A percentile compares a stretch with the other conserved stretches of the same genome.
These are phyloP conservation scores for Coffea canephora DNA, from an alignment of 257 asterid genomes.

Conservation along the genomic window DNA sequence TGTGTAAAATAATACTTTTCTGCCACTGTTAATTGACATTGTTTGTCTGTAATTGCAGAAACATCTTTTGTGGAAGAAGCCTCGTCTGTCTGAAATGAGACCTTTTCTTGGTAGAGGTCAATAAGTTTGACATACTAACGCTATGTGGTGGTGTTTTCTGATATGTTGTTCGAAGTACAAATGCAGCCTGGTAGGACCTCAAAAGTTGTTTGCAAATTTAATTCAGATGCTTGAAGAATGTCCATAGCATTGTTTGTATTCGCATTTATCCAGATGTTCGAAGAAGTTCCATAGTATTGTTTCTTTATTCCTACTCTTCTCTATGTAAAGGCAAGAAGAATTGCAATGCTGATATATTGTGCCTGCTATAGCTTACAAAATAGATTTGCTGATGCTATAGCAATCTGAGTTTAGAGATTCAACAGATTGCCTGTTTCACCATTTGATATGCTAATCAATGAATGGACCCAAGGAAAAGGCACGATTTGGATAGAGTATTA, in stretches of 20 bases:
- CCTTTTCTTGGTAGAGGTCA: not conserved
- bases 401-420: too few species aligned
- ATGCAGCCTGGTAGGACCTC: not conserved
- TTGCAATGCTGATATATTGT: not conserved
- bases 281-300: not conserved
- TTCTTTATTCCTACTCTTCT: too few species aligned
- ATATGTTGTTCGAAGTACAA: constrained; percentile 5
- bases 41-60: constrained; percentile 43
- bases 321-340: constrained; percentile 6
- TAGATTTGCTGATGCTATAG: not conserved
- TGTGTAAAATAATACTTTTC: not conserved
- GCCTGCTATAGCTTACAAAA: not conserved
- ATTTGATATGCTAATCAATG: too few species aligned
- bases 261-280: not conserved
- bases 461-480: too few species aligned
- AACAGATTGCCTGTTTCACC: too few species aligned
- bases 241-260: not conserved
- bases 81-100: constrained; percentile 42
- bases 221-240: not conserved
- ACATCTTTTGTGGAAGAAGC: constrained; percentile 60
- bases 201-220: not conserved
- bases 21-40: not conserved
- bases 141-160: not conserved
- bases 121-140: constrained; percentile 11
- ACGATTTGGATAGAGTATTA: too few species aligned